These are phyloP conservation scores for Clonostachys byssicola DNA, from an alignment of 2,329 filamentous ascomycete species.

Conservation along the genomic window DNA sequence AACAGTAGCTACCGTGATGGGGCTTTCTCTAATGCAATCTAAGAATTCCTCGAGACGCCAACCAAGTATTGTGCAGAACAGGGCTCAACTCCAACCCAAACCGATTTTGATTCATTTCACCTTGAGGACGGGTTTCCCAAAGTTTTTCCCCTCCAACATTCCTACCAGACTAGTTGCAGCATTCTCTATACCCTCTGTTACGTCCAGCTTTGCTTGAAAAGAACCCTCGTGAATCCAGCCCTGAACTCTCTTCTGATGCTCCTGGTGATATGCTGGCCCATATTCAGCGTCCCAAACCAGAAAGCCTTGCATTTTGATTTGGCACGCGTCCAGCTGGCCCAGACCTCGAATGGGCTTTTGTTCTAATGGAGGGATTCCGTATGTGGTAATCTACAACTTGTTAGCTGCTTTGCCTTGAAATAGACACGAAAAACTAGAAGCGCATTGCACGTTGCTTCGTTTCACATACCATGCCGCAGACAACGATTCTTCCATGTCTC, in stretches of 20 bases:
- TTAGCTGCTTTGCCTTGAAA: too few species aligned
- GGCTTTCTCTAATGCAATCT: too few species aligned
- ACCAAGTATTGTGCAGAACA: too few species aligned
- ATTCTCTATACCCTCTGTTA: constrained; percentile 77
- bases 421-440: too few species aligned
- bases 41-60: too few species aligned
- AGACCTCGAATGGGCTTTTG: constrained; percentile 65
- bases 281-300: constrained; percentile 64
- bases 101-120: not conserved
- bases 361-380: constrained; percentile 57
- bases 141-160: constrained; percentile 75
- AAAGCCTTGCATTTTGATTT: constrained; percentile 71
- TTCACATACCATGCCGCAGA: constrained; percentile 76
- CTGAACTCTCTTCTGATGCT: constrained; percentile 73
- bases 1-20: too few species aligned
- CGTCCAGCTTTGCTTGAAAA: constrained; percentile 64
- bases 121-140: constrained; percentile 81
- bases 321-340: constrained; percentile 60
- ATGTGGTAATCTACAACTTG: constrained; percentile 56
- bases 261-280: constrained; percentile 59
- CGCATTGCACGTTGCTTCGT: constrained; percentile 46
- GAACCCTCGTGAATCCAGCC: constrained; percentile 74
- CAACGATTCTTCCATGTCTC: constrained; percentile 58
- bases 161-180: constrained; percentile 69
- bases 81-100: too few species aligned